Evolutionary conservation across 371 early-diverging fungal genomes (phyloP).

Genomic region (Mortierella sp.): DNA sequence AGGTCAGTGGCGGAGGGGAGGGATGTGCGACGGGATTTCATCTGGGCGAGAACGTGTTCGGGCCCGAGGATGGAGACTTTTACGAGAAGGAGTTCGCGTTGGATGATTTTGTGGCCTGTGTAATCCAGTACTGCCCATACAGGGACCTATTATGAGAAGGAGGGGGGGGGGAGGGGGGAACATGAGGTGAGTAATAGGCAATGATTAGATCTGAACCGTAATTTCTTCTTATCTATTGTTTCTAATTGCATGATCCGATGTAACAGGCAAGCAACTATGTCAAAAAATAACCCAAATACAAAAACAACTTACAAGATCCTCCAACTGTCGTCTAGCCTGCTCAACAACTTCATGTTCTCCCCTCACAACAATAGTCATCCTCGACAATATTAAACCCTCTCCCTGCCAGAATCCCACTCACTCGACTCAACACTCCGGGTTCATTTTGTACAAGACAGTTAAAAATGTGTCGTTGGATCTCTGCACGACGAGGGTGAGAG

Average conservation of each 20-base stretch:
- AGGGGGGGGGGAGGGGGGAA: not conserved
- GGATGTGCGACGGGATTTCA: constrained; percentile 41
- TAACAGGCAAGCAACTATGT: not conserved
- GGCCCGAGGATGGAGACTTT: constrained; percentile 92
- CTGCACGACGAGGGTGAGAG: constrained; percentile 57
- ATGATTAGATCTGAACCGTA: not conserved
- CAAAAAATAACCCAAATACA: not conserved
- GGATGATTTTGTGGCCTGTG: constrained; percentile 85
- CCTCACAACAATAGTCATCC: constrained; percentile 96
- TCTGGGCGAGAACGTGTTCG: constrained; percentile 72
- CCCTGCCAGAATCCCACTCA: constrained; percentile 95
- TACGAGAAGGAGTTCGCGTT: constrained; percentile 92
- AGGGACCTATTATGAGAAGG: constrained; percentile 72
- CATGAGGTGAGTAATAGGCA: constrained; percentile 12
- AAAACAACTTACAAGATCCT: constrained; percentile 81
- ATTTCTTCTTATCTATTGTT: not conserved
- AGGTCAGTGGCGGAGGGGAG: constrained; percentile 10
- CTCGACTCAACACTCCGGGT: constrained; percentile 94
- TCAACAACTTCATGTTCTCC: constrained; percentile 87
- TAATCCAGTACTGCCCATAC: constrained; percentile 98
- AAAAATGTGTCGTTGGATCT: constrained; percentile 79
- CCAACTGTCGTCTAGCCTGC: constrained; percentile 94
- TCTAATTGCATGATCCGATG: not conserved
- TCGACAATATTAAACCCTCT: constrained; percentile 95
- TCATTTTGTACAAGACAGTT: constrained; percentile 97